These are phyloP conservation scores for Rhodotorula kratochvilovae DNA, from an alignment of 768 basidiomycete species.

Conservation along the genomic window DNA sequence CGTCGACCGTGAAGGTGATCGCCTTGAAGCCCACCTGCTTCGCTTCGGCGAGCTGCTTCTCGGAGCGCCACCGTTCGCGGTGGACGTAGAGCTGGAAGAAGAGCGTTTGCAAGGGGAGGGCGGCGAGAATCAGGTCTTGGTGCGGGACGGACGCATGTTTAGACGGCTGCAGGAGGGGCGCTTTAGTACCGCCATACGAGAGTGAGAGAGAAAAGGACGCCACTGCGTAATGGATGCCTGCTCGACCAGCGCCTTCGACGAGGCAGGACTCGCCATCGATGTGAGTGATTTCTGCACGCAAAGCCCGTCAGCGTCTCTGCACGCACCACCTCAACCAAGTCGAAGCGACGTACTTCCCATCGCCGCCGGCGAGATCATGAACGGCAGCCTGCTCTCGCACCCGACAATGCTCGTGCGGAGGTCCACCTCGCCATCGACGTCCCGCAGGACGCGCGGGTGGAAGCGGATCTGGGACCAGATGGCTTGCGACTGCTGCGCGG, in stretches of 20 bases:
- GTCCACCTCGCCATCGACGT: conserved; percentile 45
- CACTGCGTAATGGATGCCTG: conserved; percentile 9
- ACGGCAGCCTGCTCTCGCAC: conserved; percentile 42
- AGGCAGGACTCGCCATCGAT: conserved; percentile 22
- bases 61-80: conserved; percentile 21
- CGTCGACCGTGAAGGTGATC: conserved; percentile 49
- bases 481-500: neutral
- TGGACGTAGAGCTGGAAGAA: conserved; percentile 40
- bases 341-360: too few relatives aligned
- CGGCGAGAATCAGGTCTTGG: conserved; percentile 4
- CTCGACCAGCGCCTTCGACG: conserved; percentile 5
- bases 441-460: conserved; percentile 38
- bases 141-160: conserved; percentile 25
- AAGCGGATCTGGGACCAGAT: conserved; percentile 11
- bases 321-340: too few relatives aligned
- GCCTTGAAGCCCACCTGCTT: conserved; percentile 41
- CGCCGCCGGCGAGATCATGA: conserved; percentile 49
- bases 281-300: conserved; percentile 18
- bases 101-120: neutral
- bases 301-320: too few relatives aligned
- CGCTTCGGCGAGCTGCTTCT: conserved; percentile 18
- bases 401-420: conserved; percentile 45
- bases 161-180: too few relatives aligned
- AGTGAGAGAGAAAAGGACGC: too few relatives aligned
- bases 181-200: too few relatives aligned